Evolutionary conservation across 2,329 filamentous ascomycete genomes (phyloP).

Genomic region (Didymella pinodella): DNA sequence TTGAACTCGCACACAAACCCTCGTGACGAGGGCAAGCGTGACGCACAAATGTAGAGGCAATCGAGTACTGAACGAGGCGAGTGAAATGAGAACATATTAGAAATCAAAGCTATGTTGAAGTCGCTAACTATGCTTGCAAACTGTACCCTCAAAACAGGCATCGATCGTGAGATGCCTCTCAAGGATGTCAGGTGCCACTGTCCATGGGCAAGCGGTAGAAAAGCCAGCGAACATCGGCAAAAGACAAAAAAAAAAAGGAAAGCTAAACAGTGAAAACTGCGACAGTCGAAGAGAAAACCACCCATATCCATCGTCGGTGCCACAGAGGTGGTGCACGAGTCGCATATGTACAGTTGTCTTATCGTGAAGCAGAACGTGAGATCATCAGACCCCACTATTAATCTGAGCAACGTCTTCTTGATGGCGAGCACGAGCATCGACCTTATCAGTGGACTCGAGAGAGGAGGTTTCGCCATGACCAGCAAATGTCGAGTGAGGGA

Average conservation of each 20-base stretch:
- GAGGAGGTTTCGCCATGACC: conserved; percentile 20
- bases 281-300: background rate
- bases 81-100: background rate
- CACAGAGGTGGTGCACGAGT: background rate
- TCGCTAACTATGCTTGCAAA: conserved; percentile 6
- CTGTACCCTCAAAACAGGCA: background rate
- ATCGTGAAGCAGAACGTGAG: background rate
- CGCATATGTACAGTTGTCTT: background rate
- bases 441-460: conserved; percentile 18
- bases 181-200: background rate
- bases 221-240: background rate
- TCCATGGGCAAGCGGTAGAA: background rate
- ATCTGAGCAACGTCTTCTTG: conserved; percentile 6
- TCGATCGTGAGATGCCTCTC: background rate
- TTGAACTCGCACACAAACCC: background rate
- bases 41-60: background rate
- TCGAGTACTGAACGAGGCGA: background rate
- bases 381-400: conserved; percentile 6
- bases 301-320: background rate
- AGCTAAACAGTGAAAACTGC: background rate
- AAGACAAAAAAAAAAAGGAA: background rate
- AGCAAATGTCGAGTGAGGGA: conserved; percentile 72
- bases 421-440: conserved; percentile 1
- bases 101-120: background rate
- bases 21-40: background rate